Base-by-base conservation (phyloP, 441 rosid genomes). In the Flueggea neowawraea region DNA sequence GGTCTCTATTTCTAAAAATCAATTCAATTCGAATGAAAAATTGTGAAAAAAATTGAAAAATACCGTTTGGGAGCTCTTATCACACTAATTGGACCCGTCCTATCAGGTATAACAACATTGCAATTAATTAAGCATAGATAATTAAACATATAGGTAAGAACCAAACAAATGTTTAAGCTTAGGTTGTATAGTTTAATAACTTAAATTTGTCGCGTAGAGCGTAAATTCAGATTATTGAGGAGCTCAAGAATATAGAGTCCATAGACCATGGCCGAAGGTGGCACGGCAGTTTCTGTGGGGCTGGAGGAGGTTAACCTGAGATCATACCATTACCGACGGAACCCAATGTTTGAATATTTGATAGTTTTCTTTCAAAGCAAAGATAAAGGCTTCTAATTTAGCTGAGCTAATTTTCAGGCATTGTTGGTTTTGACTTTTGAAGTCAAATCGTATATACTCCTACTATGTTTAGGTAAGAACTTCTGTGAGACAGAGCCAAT, bases 381-480 rank as follows among this genome's bases (percentile, higher is more conserved):
- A 36, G 41, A 5, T 36, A 36, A 36, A 36, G 41, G 41, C 41
- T 28, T 33, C 5, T 13, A 2, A 31, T 66, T 50, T 62, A 62
- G 80, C 58, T 62, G 62, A 75, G 63, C 80, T 72, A 72, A 70
- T 52, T 54, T 33, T 47, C 12, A 47, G 50, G 13, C 47, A 10
- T 39, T 58, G 9, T 50, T 12, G 15, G 16, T 66, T 36, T 58
- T 39, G 58, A 66, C 44, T 63, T 22, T 71, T 4, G 50, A 47
- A 47, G 45, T 6, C 10, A 11, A 1, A 4, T 6, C 12, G 12
- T 43, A 1, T 43, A 43, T 43, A 43, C 12, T 43, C 1, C 12
- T 47, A 3, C 2, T 10, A 9, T 0, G 12, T 36, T 74, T 66
- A 45, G 78, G 67, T 66, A 54, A 60, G 72, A 33, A 63, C 31